These are phyloP conservation scores for Neocallimastix lanati DNA, from an alignment of 192 early-diverging fungal genomes.

Conservation along the genomic window DNA sequence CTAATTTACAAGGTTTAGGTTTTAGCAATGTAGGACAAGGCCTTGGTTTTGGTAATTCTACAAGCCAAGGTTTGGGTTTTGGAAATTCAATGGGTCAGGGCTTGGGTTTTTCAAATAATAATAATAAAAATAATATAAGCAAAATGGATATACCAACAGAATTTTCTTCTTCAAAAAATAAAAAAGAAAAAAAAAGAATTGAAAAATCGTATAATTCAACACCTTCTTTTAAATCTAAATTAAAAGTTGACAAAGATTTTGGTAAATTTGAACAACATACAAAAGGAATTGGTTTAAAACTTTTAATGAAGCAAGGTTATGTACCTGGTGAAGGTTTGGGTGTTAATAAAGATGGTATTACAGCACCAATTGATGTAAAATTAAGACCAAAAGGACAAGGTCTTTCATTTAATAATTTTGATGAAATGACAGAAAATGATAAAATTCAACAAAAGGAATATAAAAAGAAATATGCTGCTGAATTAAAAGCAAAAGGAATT, in stretches of 20 bases:
- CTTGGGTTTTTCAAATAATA: background rate
- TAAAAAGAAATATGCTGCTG: conserved; percentile 3
- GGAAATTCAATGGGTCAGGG: background rate
- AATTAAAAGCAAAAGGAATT: conserved; percentile 7
- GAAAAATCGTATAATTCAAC: background rate
- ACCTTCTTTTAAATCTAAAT: background rate
- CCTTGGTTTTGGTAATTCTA: too few relatives aligned
- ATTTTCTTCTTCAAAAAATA: background rate
- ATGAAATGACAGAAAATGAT: conserved; percentile 50
- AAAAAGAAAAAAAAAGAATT: background rate
- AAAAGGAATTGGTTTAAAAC: conserved; percentile 56
- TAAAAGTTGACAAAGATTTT: conserved; percentile 51
- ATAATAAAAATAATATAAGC: background rate
- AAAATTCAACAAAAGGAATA: conserved; percentile 21
- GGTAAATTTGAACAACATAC: conserved; percentile 59
- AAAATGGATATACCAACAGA: background rate
- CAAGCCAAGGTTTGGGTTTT: background rate
- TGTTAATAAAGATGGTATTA: conserved; percentile 60
- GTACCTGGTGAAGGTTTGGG: conserved; percentile 78
- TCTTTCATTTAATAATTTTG: conserved; percentile 61
- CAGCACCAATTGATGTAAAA: conserved; percentile 79
- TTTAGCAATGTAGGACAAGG: too few relatives aligned
- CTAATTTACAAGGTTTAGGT: background rate
- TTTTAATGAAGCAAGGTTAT: conserved; percentile 87
- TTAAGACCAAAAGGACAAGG: conserved; percentile 62